Percentiles rank a stretch among this genome's conserved stretches.
Evolutionary conservation across 495 filamentous ascomycete species (phyloP).

Genomic region (Monascus purpureus): DNA sequence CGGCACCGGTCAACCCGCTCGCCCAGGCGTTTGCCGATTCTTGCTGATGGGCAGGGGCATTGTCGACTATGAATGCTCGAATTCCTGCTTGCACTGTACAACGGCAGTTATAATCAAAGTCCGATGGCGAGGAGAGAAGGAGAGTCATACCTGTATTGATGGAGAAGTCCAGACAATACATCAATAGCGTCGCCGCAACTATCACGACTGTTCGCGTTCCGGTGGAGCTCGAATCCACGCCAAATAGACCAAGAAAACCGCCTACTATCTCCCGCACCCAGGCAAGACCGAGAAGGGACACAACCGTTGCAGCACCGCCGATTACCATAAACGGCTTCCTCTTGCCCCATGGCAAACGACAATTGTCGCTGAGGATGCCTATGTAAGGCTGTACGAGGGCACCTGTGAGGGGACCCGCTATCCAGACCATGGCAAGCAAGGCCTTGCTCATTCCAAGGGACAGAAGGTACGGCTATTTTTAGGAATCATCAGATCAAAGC

Average conservation of each 20-base stretch:
- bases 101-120: not conserved
- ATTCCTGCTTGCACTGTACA: constrained; percentile 68
- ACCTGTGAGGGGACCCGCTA: constrained; percentile 78
- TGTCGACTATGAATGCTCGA: constrained; percentile 82
- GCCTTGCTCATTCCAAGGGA: constrained; percentile 86
- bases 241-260: constrained; percentile 57
- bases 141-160: constrained; percentile 68
- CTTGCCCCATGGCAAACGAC: constrained; percentile 66
- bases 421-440: constrained; percentile 87
- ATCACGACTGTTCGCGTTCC: constrained; percentile 49
- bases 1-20: constrained; percentile 62
- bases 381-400: constrained; percentile 87
- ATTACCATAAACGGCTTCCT: constrained; percentile 79
- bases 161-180: constrained; percentile 79
- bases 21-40: constrained; percentile 83
- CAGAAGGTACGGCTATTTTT: constrained; percentile 41
- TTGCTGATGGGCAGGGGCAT: constrained; percentile 79
- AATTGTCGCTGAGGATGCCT: constrained; percentile 80
- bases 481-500: not conserved
- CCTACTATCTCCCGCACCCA: constrained; percentile 72
- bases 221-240: constrained; percentile 45
- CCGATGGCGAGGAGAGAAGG: not conserved
- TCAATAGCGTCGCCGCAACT: constrained; percentile 60
- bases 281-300: constrained; percentile 59
- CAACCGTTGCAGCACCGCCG: constrained; percentile 56